A percentile compares a stretch with the other conserved stretches of the same genome.
These are phyloP conservation scores for Fonticula alba DNA, from an alignment of 78 protist species.

Conservation along the genomic window DNA sequence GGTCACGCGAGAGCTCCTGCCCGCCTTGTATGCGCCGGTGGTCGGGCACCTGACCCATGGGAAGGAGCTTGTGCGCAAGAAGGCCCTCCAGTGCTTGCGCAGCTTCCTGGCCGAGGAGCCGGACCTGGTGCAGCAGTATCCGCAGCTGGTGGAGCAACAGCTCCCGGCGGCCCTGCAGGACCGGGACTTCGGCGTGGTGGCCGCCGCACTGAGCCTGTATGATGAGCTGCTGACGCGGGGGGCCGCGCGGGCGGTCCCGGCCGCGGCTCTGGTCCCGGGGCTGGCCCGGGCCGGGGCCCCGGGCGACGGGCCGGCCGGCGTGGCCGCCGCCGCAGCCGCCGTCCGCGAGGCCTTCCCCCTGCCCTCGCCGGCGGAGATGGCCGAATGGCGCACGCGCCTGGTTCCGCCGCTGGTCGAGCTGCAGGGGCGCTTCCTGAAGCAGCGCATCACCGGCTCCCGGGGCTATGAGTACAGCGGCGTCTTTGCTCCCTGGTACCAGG, in stretches of 20 bases:
- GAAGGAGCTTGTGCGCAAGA: constrained; percentile 29
- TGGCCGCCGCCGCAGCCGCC: constrained; percentile 8
- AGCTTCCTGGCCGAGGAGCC: too few species aligned
- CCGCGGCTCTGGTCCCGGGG: too few species aligned
- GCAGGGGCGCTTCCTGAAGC: too few species aligned
- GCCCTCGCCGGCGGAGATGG: too few species aligned
- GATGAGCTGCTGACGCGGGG: too few species aligned
- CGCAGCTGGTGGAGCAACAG: too few species aligned
- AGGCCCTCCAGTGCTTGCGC: constrained; percentile 33
- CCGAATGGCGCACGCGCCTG: too few species aligned
- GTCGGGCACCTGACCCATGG: neutral
- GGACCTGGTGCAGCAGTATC: too few species aligned
- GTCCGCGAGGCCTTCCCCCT: constrained; percentile 38
- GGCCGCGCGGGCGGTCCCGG: too few species aligned
- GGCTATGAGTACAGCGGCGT: constrained; percentile 72
- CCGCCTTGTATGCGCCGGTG: constrained; percentile 15
- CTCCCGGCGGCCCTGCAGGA: constrained; percentile 35
- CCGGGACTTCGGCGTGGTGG: constrained; percentile 79
- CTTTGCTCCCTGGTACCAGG: constrained; percentile 91
- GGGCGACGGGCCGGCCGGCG: too few species aligned
- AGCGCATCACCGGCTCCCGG: constrained; percentile 53
- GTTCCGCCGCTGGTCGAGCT: too few species aligned
- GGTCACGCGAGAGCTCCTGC: constrained; percentile 28
- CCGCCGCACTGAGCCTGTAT: constrained; percentile 38
- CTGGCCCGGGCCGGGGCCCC: too few species aligned